A percentile compares a stretch with the other conserved stretches of the same genome.
Evolutionary conservation across 495 filamentous ascomycete genomes (phyloP).

Genomic region (Corynascus novoguineensis): DNA sequence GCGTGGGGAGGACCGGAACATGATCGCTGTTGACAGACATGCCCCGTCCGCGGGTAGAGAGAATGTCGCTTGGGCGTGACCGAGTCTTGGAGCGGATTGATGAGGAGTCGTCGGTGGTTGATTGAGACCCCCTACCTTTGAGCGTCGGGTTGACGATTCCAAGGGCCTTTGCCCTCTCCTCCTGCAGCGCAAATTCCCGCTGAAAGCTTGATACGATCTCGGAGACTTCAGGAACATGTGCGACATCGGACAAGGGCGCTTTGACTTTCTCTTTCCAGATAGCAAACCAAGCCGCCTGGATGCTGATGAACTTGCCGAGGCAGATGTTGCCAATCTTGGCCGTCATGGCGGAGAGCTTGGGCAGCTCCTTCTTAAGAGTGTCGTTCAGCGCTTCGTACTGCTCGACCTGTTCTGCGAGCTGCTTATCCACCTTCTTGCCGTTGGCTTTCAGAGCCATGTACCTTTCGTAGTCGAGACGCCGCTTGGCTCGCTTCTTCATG

Average conservation of each 20-base stretch:
- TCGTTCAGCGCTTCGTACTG: constrained; percentile 88
- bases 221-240: constrained; percentile 57
- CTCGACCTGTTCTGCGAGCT: constrained; percentile 72
- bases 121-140: constrained; percentile 41
- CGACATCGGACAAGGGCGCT: constrained; percentile 59
- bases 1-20: constrained; percentile 55
- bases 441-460: constrained; percentile 56
- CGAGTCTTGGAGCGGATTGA: constrained; percentile 36
- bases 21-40: constrained; percentile 59
- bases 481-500: constrained; percentile 89
- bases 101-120: constrained; percentile 41
- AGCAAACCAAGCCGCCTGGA: constrained; percentile 73
- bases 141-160: constrained; percentile 45
- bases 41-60: constrained; percentile 43
- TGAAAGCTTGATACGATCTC: constrained; percentile 67
- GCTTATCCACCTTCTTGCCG: constrained; percentile 71
- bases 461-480: constrained; percentile 79
- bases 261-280: constrained; percentile 76
- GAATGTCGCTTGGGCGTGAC: constrained; percentile 35
- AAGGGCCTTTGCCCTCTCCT: constrained; percentile 47
- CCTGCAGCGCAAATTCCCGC: constrained; percentile 60
- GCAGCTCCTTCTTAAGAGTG: constrained; percentile 85
- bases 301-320: constrained; percentile 70
- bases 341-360: constrained; percentile 73
- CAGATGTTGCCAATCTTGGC: constrained; percentile 74